These are phyloP conservation scores for Diaporthe destruens DNA, from an alignment of 2,329 filamentous ascomycete genomes.

Conservation along the genomic window DNA sequence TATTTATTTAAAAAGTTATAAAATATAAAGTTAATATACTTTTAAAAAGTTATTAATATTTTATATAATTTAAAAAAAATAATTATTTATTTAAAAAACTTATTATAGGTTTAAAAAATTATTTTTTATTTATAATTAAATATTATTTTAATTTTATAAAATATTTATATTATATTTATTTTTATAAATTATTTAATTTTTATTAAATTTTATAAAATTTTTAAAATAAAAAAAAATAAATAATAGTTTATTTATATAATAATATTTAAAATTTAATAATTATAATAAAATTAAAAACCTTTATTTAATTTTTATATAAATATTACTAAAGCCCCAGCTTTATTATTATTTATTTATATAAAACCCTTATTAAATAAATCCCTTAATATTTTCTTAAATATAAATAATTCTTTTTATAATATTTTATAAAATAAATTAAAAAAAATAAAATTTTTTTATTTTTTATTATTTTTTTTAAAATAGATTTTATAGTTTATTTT, in stretches of 20 bases:
- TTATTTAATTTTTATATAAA: too few relatives aligned
- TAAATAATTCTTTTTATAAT: background rate
- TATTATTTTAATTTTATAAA: background rate
- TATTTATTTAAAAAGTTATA: background rate
- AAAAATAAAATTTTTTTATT: background rate
- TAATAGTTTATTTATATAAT: too few relatives aligned
- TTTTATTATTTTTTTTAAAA: background rate
- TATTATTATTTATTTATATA: background rate
- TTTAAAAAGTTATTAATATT: background rate
- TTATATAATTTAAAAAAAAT: background rate
- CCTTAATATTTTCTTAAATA: background rate
- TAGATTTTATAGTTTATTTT: background rate
- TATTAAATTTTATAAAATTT: too few relatives aligned
- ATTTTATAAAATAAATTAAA: background rate
- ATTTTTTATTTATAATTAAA: background rate
- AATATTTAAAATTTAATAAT: too few relatives aligned
- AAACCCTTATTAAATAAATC: background rate
- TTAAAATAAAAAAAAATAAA: too few relatives aligned
- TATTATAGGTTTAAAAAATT: background rate
- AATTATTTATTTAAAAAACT: background rate
- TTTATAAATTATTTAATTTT: too few relatives aligned
- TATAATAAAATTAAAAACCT: too few relatives aligned
- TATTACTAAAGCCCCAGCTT: background rate
- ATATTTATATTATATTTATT: too few relatives aligned
- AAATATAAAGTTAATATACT: background rate